Evolutionary conservation across 2,329 filamentous ascomycete genomes (phyloP).

Genomic region (Ramularia collo-cygni): DNA sequence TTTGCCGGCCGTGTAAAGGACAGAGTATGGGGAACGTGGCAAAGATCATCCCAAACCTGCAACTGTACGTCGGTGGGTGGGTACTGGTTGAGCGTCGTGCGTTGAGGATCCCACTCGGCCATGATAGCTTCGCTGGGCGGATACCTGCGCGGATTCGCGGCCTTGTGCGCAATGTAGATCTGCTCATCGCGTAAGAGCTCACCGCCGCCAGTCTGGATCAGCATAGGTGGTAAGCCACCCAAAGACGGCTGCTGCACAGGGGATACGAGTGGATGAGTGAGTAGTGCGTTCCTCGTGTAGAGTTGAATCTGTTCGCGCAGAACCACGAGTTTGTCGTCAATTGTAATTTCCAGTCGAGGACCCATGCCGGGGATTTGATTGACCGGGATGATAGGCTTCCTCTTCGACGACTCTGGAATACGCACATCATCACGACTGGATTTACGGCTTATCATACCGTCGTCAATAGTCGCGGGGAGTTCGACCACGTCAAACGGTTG

Average conservation of each 20-base stretch:
- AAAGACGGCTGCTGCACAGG: conserved; percentile 81
- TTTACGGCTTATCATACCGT: conserved; percentile 8
- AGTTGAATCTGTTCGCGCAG: conserved; percentile 92
- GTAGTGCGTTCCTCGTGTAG: conserved; percentile 73
- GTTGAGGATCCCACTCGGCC: conserved; percentile 53
- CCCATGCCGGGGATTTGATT: conserved; percentile 22
- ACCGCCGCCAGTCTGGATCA: conserved; percentile 80
- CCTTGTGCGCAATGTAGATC: conserved; percentile 91
- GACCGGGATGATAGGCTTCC: conserved; percentile 11
- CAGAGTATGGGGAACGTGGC: conserved; percentile 86
- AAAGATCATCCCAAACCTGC: conserved; percentile 93
- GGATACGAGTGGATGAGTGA: conserved; percentile 84
- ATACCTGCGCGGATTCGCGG: conserved; percentile 73
- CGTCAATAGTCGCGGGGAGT: conserved; percentile 20
- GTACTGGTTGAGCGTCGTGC: conserved; percentile 54
- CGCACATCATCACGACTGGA: conserved; percentile 12
- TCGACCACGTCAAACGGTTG: conserved; percentile 23
- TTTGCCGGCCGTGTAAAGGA: conserved; percentile 95
- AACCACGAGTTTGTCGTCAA: conserved; percentile 64
- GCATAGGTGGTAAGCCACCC: conserved; percentile 78
- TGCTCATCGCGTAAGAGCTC: conserved; percentile 91
- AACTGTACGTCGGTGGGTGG: conserved; percentile 85
- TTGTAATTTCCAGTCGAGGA: conserved; percentile 53
- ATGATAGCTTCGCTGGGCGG: conserved; percentile 60
- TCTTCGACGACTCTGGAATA: conserved; percentile 9